Base-by-base conservation (phyloP, 345 rosid species). In the Kernera saxatilis region DNA sequence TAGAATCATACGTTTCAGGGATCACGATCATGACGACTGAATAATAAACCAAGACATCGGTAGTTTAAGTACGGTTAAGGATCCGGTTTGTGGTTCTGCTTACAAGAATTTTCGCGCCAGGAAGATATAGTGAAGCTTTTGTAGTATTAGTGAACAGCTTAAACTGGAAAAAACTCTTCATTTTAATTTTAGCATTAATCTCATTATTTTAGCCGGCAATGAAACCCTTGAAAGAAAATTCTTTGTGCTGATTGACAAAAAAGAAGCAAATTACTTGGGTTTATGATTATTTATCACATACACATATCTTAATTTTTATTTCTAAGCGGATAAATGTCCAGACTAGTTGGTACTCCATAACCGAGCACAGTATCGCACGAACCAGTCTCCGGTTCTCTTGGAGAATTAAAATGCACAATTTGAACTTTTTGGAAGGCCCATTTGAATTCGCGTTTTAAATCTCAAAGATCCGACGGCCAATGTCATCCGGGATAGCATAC, bases 1-100 rank as follows among this genome's bases (percentile, higher is more conserved):
- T 55, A 86, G 73, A 77, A 79, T 91, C 68, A 73, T 89, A 76
- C 86, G 75, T 29, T 87, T 86, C 73, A 83, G 81, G 5, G 79
- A 88, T 72, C 95, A 87, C 23, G 39, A 21, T 48, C 95, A 91
- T 50, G 69, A 51, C 6, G 78, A 74, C 49, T 74, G 49, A 67
- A 84, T 59, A 67, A 84, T 59, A 66, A 78, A 76, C 72, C 65
- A 37, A 27, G 54, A 71, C 46, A 71, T 37, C 68, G 27, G 29
- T 19, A 21, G 33, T 58, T 73, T 26, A 26, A 27, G 32, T 56
- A 7, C 11, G 62, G 46, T 32, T 43, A 12, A 62, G 8, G 22
- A 25, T 44, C 39, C 30, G 32, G 46, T 57, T 56, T n/a, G 25
- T 58, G 18, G 40, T 29, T 10, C 8, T 32, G 22, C 10, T 14